Evolutionary conservation across 2,329 filamentous ascomycete species (phyloP), one percentile per base, ranked within the genome.

Genomic region (Grosmannia penicillata): DNA sequence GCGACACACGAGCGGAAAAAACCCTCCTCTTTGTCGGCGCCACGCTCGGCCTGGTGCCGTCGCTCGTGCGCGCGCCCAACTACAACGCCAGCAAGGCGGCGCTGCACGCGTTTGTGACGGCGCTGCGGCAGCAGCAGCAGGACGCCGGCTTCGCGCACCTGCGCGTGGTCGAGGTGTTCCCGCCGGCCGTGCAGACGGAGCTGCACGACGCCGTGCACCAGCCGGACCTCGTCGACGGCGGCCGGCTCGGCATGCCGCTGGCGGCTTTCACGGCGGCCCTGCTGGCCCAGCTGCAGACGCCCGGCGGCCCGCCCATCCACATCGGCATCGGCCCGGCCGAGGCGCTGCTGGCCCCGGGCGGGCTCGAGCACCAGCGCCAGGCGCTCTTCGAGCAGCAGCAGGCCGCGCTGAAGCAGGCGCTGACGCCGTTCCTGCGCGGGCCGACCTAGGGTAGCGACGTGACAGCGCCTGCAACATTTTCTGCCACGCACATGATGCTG

Each of bases 281-380:
- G 21, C 65, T 56, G 43, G 38, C 49, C 11, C 57, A 53, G 17
- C 48, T 69, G 10, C 39, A 15, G 36, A 13, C 17, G 4, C 18
- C 8, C 10, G 10, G 8, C 21, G 50, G 17, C 15, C 25, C 38
- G 11, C 58, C 79, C 18, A 50, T 65, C 37, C 79, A 79, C 50
- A 63, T 77, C 39, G 61, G 60, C 30, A 52, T 75, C 26, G 73
- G 72, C 9, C 61, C 59, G 31, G 56, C 61, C 6, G 72, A 75
- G 51, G n/a, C n/a, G n/a, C n/a, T n/a, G n/a, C n/a, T n/a, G n/a
- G n/a, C n/a, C n/a, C n/a, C n/a, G n/a, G n/a, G n/a, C n/a, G n/a
- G n/a, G n/a, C n/a, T n/a, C n/a, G n/a, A n/a, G n/a, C n/a, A n/a
- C n/a, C n/a, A n/a, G n/a, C n/a, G n/a, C n/a, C n/a, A n/a, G n/a